Evolutionary conservation across 352 stramenopile species (phyloP).

Genomic region (Globisporangium barbulae): DNA sequence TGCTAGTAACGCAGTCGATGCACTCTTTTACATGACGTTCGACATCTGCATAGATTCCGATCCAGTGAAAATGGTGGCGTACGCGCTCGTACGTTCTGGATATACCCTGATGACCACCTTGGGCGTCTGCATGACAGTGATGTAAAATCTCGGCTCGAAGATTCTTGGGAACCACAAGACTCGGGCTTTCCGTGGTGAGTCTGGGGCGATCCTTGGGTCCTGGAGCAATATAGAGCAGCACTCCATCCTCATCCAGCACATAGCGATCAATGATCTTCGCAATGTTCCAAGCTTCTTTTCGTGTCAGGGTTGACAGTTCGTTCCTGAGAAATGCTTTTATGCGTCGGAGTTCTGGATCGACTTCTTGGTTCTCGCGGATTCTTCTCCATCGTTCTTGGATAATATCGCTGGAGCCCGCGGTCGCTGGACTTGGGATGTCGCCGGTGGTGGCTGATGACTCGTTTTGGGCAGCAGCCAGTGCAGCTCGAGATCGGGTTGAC

Average conservation of each 20-base stretch:
- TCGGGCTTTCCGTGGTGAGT: fast-evolving
- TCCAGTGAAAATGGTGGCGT: not conserved
- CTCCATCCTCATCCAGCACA: not conserved
- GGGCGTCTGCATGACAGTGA: not conserved
- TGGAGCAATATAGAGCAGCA: not conserved
- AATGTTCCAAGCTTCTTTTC: not conserved
- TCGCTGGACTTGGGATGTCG: no score
- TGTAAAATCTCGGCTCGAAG: not conserved
- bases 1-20: slow-evolving; percentile 3
- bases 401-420: no score
- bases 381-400: not conserved
- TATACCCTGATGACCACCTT: slow-evolving; percentile 6
- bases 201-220: not conserved
- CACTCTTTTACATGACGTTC: not conserved
- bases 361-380: not conserved
- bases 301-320: not conserved
- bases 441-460: no score
- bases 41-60: slow-evolving; percentile 4
- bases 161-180: not conserved
- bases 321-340: not conserved
- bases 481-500: no score
- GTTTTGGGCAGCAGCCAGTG: no score
- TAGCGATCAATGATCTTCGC: not conserved
- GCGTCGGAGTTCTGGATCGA: not conserved
- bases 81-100: not conserved